Evolutionary conservation across 495 filamentous ascomycete genomes (phyloP), one percentile per base, ranked within the genome.

Genomic region (Pyronema domesticum): DNA sequence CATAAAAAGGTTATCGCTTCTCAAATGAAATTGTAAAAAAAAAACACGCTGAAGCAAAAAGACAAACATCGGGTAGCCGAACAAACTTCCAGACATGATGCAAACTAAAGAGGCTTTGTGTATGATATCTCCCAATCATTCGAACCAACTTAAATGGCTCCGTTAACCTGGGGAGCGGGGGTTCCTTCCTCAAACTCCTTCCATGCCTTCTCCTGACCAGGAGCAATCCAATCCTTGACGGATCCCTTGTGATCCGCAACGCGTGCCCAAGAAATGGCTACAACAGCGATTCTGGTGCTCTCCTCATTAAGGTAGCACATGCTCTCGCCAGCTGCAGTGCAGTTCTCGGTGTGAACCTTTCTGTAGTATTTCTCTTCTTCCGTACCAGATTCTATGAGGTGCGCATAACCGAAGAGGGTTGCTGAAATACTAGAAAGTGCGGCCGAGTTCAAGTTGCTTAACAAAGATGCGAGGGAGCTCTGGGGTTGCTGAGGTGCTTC

Each of bases 391-490:
- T 80, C 73, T 37, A 94, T 72, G 37, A 98, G 71, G 30, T 74
- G 69, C 2, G 91, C 89, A 34, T 76, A 71, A 7, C 91, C 91
- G 59, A 89, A 91, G 63, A 98, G 88, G 1, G 91, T 95, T 3
- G 86, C 88, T 58, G 80, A 86, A 68, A 98, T 98, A 62, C 80
- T 84, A n/a, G 79, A 84, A 55, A 98, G 71, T 8, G 82, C 83
- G 35, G 81, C 83, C 9, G 85, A 86, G 68, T 98, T 98, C 51
- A 96, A 72, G 69, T 89, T 89, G 58, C 89, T 73, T 11, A 98
- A 76, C 37, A 95, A 72, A 23, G 77, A 79, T 0, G 87, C 88
- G 1, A 98, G 76, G 30, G 80, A 83, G 36, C 80, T 83, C 1
- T 77, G 76, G 73, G 33, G 73, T 19, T 59, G 56, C 1, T 19